phyloP scores from a whole-genome alignment of 139 green algal genomes.

The Trebouxia sp. region DNA sequence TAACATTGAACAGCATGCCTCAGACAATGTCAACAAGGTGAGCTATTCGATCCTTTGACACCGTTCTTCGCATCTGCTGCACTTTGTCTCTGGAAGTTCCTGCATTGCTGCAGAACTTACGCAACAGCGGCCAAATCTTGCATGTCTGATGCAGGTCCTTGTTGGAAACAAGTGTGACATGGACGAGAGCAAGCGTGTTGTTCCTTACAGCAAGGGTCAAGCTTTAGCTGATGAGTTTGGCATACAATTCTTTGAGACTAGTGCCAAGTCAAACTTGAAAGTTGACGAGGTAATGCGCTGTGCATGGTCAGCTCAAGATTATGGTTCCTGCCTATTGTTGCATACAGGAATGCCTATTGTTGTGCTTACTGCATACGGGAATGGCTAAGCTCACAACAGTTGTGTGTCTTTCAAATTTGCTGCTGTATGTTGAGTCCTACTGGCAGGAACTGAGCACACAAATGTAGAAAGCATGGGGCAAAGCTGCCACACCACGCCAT shows the following conservation, averaged over 20 bases:
- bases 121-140: not conserved
- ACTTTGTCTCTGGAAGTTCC: too few species aligned
- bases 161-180: slow-evolving; percentile 97
- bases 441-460: not conserved
- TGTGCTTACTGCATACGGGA: too few species aligned
- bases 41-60: not conserved
- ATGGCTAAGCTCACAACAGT: too few species aligned
- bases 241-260: slow-evolving; percentile 94
- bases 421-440: not conserved
- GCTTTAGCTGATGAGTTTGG: slow-evolving; percentile 91
- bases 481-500: too few species aligned
- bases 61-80: too few species aligned
- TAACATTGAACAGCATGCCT: slow-evolving; percentile 98
- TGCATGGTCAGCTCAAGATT: not conserved
- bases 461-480: too few species aligned
- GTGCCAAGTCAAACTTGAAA: slow-evolving; percentile 79
- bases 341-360: too few species aligned
- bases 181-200: slow-evolving; percentile 78
- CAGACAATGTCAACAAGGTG: slow-evolving; percentile 93
- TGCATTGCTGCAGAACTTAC: too few species aligned
- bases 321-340: not conserved
- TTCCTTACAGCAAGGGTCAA: slow-evolving; percentile 74
- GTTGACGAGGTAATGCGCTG: slow-evolving; percentile 74
- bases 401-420: not conserved
- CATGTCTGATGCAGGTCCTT: slow-evolving; percentile 65